phyloP scores from a whole-genome alignment of 805 yeast species.

The Clavispora fructus region DNA sequence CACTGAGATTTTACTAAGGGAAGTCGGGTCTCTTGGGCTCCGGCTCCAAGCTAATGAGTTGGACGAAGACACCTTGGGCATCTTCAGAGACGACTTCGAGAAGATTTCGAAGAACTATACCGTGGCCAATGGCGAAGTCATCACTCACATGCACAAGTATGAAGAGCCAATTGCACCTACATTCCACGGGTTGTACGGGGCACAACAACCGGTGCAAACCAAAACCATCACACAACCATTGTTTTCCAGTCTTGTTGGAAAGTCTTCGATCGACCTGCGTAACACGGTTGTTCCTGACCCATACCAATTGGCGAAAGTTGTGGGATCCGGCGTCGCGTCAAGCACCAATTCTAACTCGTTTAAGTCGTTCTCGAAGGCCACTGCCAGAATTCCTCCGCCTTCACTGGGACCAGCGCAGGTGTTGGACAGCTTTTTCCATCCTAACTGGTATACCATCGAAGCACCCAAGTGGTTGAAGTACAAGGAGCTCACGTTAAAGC shows the following conservation, averaged over 20 bases:
- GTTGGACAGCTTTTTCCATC: constrained; percentile 39
- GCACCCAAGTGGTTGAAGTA: constrained; percentile 40
- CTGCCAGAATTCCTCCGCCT: constrained; percentile 31
- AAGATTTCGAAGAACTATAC: constrained; percentile 51
- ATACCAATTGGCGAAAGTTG: constrained; percentile 58
- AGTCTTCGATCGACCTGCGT: constrained; percentile 72
- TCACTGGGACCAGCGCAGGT: constrained; percentile 28
- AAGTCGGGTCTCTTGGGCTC: constrained; percentile 43
- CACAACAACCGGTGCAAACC: constrained; percentile 24
- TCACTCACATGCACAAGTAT: constrained; percentile 27
- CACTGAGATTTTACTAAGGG: constrained; percentile 60
- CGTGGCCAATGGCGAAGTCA: constrained; percentile 57
- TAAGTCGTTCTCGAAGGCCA: constrained; percentile 25
- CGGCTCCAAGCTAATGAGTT: constrained; percentile 9
- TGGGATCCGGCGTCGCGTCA: constrained; percentile 23
- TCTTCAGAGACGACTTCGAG: constrained; percentile 54
- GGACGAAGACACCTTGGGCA: constrained; percentile 22
- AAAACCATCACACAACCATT: constrained; percentile 68
- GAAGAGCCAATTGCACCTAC: constrained; percentile 24
- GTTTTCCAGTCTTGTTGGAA: constrained; percentile 67
- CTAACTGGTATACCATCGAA: constrained; percentile 41
- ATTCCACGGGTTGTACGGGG: constrained; percentile 23
- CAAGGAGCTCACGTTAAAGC: constrained; percentile 16
- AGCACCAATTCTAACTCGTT: constrained; percentile 21
- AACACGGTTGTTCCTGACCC: constrained; percentile 63